Evolutionary conservation across 352 stramenopile species (phyloP).

Genomic region (Phytopythium montanum): DNA sequence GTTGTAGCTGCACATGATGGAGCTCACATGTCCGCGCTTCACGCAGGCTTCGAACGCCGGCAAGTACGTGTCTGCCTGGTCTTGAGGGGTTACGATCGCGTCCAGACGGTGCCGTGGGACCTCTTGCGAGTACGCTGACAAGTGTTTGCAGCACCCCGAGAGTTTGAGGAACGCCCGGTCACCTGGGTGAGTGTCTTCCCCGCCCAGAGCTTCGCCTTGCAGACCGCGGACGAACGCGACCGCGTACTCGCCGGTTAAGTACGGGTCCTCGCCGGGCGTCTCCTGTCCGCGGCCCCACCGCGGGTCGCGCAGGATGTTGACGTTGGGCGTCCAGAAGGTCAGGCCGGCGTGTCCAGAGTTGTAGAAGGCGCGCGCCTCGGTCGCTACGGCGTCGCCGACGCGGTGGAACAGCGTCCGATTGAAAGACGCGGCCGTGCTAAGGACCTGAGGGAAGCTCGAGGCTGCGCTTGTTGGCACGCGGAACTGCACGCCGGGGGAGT

Average conservation of each 20-base stretch:
- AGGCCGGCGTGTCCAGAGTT: conserved; percentile 75
- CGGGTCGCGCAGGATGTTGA: conserved; percentile 93
- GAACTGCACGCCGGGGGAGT: conserved; percentile 67
- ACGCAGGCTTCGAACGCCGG: conserved; percentile 83
- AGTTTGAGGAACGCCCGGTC: conserved; percentile 56
- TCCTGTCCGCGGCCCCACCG: conserved; percentile 91
- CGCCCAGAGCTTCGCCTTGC: conserved; percentile 59
- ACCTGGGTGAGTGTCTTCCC: neutral
- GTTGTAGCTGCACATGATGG: conserved; percentile 96
- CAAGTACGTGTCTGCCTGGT: conserved; percentile 91
- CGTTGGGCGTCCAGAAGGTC: conserved; percentile 91
- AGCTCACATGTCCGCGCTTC: conserved; percentile 61
- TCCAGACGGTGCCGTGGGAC: conserved; percentile 82
- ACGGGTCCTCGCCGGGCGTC: conserved; percentile 89
- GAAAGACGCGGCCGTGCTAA: conserved; percentile 76
- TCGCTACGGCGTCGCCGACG: conserved; percentile 79
- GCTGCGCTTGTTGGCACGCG: conserved; percentile 42
- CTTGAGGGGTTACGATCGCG: conserved; percentile 81
- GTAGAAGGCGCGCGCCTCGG: conserved; percentile 78
- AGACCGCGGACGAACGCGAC: conserved; percentile 79
- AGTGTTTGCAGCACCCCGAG: conserved; percentile 92
- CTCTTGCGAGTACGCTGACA: conserved; percentile 87
- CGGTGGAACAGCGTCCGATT: conserved; percentile 83
- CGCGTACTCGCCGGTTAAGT: conserved; percentile 83
- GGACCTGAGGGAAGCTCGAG: conserved; percentile 89